Evolutionary conservation across 192 early-diverging fungal species (phyloP).

Genomic region (Dimargaris xerosporica): DNA sequence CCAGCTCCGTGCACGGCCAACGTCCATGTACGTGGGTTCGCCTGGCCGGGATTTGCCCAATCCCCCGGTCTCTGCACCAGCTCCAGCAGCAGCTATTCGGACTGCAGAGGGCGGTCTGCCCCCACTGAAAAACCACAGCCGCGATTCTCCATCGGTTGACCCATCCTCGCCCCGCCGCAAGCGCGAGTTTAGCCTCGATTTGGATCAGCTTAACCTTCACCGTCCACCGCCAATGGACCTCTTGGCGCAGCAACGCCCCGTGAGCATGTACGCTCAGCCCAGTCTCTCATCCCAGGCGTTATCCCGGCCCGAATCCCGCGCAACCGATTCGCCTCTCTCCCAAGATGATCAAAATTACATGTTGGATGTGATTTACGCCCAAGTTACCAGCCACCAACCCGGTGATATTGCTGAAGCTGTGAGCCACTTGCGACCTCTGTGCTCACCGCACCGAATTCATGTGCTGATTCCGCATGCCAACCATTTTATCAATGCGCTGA

Average conservation of each 20-base stretch:
- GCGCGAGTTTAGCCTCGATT: constrained; percentile 33
- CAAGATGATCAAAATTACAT: constrained; percentile 27
- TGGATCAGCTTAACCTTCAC: constrained; percentile 23
- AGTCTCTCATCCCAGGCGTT: no score
- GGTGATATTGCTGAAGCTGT: constrained; percentile 54
- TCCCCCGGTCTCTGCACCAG: not conserved
- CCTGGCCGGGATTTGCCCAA: not conserved
- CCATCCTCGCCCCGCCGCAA: constrained; percentile 16
- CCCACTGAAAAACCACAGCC: no score
- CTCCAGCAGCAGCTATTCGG: not conserved
- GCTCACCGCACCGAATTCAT: not conserved
- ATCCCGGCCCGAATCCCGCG: constrained; percentile 11
- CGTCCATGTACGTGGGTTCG: constrained; percentile 4
- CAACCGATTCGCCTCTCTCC: constrained; percentile 17
- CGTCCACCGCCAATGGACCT: no score
- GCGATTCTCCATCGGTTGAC: no score
- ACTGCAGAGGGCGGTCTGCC: not conserved
- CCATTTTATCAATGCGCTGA: constrained; percentile 50
- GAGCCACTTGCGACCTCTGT: constrained; percentile 50
- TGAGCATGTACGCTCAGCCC: constrained; percentile 7
- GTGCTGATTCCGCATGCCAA: constrained; percentile 40
- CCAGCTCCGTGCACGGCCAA: constrained; percentile 12
- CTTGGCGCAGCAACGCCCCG: constrained; percentile 8
- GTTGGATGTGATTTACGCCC: constrained; percentile 50
- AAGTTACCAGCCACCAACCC: constrained; percentile 47